Evolutionary conservation across 345 rosid species (phyloP).

Genomic region (Eucalyptus sideroxylon): DNA sequence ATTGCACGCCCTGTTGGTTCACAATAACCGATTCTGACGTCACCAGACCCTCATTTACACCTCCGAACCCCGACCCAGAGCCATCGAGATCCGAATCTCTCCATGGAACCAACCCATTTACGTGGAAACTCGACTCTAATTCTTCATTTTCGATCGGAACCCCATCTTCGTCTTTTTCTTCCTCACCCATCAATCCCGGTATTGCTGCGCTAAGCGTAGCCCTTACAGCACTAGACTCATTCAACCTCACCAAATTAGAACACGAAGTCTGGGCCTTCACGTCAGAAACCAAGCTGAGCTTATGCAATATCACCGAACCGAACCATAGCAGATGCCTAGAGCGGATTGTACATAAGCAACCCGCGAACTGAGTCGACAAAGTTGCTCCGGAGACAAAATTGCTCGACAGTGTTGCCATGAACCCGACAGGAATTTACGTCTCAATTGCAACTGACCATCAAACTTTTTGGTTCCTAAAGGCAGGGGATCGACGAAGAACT

Average conservation of each 20-base stretch:
- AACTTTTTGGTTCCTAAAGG: not conserved
- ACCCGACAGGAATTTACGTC: not conserved
- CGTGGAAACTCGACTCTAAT: not conserved
- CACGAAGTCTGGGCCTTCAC: not conserved
- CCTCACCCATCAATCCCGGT: not conserved
- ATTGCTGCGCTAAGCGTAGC: not conserved
- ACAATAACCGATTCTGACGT: not conserved
- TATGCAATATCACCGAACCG: not conserved
- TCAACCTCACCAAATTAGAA: not conserved
- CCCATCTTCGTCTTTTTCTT: not conserved
- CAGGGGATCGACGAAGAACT: not conserved
- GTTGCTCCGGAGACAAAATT: not conserved
- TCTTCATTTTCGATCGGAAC: not conserved
- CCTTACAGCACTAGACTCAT: not conserved
- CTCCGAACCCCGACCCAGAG: not conserved
- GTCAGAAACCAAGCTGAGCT: not conserved
- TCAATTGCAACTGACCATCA: not conserved
- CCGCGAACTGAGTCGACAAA: not conserved
- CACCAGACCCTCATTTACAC: not conserved
- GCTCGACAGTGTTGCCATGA: not conserved
- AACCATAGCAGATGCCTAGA: not conserved
- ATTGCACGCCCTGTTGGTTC: slow-evolving; percentile 16
- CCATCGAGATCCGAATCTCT: not conserved
- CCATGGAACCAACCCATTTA: slow-evolving; percentile 4
- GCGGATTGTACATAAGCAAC: not conserved